These are phyloP conservation scores for Helianthus tuberosus DNA, from an alignment of 129 eudicot species.

Conservation along the genomic window DNA sequence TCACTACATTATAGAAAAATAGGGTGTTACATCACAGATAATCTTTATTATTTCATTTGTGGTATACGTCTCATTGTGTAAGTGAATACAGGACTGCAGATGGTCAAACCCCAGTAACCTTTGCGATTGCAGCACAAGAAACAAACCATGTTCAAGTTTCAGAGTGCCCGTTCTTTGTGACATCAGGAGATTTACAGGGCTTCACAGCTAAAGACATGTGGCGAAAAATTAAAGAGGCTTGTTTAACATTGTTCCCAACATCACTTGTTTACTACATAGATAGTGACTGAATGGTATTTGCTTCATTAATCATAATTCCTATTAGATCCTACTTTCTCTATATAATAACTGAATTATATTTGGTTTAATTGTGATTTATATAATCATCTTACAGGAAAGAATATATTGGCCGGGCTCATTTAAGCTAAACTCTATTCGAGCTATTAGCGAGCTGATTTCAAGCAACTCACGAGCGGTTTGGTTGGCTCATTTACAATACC, in stretches of 20 bases:
- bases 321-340: background rate
- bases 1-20: too few species aligned
- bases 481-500: too few species aligned
- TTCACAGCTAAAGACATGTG: constrained; percentile 90
- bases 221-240: constrained; percentile 87
- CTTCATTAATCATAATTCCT: background rate
- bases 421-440: too few species aligned
- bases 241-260: constrained; percentile 4
- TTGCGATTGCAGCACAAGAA: constrained; percentile 86
- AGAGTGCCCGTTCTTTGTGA: constrained; percentile 80
- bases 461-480: too few species aligned
- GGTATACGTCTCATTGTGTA: too few species aligned
- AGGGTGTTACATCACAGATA: too few species aligned
- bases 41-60: too few species aligned
- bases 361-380: too few species aligned
- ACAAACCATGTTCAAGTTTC: constrained; percentile 71
- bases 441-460: too few species aligned
- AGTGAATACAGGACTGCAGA: too few species aligned
- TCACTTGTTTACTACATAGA: background rate
- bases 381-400: too few species aligned
- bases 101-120: constrained; percentile 71
- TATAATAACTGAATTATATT: background rate
- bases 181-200: constrained; percentile 77
- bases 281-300: background rate
- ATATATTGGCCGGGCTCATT: too few species aligned